phyloP scores from a whole-genome alignment of 2,329 filamentous ascomycete species.

The Diaporthe humulicola region DNA sequence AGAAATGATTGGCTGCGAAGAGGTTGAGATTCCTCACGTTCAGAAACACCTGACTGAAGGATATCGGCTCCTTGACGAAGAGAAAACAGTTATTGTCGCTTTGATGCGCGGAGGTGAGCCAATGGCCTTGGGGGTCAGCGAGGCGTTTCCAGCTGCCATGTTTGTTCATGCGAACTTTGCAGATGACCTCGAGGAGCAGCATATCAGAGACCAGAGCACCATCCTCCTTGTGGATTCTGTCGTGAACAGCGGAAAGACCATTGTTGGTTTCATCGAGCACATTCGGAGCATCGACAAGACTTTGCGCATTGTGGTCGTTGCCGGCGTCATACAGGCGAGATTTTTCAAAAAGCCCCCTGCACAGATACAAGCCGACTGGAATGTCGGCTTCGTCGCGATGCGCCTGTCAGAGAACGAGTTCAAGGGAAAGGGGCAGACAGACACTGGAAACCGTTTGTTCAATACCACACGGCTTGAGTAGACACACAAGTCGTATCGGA shows the following conservation, averaged over 20 bases:
- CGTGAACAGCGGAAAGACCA: slow-evolving; percentile 67
- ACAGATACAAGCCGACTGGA: slow-evolving; percentile 43
- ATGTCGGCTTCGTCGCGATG: slow-evolving; percentile 63
- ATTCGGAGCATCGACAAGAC: slow-evolving; percentile 55
- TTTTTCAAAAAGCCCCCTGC: slow-evolving; percentile 42
- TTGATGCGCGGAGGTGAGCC: slow-evolving; percentile 75
- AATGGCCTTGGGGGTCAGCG: slow-evolving; percentile 70
- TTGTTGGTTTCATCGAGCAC: slow-evolving; percentile 61
- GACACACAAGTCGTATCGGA: too few species aligned
- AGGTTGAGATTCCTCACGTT: slow-evolving; percentile 63
- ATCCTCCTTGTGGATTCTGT: slow-evolving; percentile 72
- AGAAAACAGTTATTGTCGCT: slow-evolving; percentile 65
- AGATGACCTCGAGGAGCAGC: slow-evolving; percentile 56
- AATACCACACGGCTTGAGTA: slow-evolving; percentile 64
- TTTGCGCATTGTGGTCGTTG: slow-evolving; percentile 66
- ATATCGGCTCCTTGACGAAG: slow-evolving; percentile 60
- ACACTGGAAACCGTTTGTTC: slow-evolving; percentile 72
- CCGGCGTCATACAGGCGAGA: slow-evolving; percentile 65
- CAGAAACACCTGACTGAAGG: slow-evolving; percentile 60
- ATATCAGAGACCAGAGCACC: slow-evolving; percentile 55
- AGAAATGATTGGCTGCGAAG: slow-evolving; percentile 63
- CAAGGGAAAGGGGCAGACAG: slow-evolving; percentile 63
- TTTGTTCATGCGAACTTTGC: slow-evolving; percentile 61
- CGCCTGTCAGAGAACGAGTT: slow-evolving; percentile 69
- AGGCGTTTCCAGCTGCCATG: slow-evolving; percentile 63